A percentile compares a stretch with the other conserved stretches of the same genome.
phyloP scores from a whole-genome alignment of 192 early-diverging fungal species.

The Dispira parvispora region DNA sequence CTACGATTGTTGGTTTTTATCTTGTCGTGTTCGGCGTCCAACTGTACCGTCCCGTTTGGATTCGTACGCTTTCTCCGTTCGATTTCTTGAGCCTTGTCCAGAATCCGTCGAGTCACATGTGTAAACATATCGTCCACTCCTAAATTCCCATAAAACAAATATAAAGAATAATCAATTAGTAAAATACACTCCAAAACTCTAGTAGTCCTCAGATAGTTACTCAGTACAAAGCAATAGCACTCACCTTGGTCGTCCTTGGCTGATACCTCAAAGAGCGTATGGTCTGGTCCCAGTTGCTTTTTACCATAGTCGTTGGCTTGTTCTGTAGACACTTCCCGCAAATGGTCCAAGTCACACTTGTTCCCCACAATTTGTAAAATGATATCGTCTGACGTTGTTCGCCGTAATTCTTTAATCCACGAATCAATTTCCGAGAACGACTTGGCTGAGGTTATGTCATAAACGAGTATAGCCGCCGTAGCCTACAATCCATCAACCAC shows the following conservation, averaged over 20 bases:
- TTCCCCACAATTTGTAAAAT: conserved; percentile 9
- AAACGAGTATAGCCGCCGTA: conserved; percentile 9
- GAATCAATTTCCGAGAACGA: conserved; percentile 9
- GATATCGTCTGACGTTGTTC: conserved; percentile 10
- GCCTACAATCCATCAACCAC: neutral
- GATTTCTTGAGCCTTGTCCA: conserved; percentile 11
- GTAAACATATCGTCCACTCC: conserved; percentile 12
- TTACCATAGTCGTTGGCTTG: conserved; percentile 8
- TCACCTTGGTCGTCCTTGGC: conserved; percentile 11
- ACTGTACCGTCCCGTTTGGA: conserved; percentile 10
- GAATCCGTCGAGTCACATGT: conserved; percentile 2
- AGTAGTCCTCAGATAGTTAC: neutral
- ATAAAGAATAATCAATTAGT: too few relatives aligned
- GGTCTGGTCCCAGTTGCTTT: conserved; percentile 6
- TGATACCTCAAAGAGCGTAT: conserved; percentile 8
- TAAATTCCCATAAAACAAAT: neutral
- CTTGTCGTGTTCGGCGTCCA: conserved; percentile 10
- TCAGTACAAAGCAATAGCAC: neutral
- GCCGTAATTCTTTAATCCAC: conserved; percentile 12
- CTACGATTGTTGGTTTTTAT: neutral
- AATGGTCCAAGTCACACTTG: conserved; percentile 9
- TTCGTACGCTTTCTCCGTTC: conserved; percentile 9
- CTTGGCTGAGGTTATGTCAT: neutral
- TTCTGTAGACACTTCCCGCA: conserved; percentile 9
- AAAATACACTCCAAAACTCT: too few relatives aligned